phyloP scores from a whole-genome alignment of 768 basidiomycete species.

The Psilocybe subaeruginosa region DNA sequence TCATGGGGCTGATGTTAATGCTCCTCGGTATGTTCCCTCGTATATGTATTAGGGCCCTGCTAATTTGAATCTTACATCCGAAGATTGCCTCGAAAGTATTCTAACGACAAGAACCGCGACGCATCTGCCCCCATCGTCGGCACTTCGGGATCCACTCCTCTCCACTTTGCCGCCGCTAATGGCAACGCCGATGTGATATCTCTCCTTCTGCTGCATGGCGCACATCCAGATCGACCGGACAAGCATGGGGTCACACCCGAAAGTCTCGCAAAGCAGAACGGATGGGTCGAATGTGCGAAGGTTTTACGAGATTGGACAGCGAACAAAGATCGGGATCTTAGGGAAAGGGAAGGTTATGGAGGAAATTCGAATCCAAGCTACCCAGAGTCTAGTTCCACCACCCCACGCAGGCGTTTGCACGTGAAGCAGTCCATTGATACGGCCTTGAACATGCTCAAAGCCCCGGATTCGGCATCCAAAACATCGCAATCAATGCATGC shows the following conservation, averaged over 20 bases:
- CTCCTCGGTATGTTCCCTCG: constrained; percentile 67
- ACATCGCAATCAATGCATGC: constrained; percentile 21
- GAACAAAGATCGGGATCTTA: constrained; percentile 64
- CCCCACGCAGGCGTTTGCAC: constrained; percentile 48
- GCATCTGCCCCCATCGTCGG: constrained; percentile 73
- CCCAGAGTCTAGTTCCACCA: constrained; percentile 29
- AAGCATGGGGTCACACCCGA: constrained; percentile 93
- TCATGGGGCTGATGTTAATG: constrained; percentile 97
- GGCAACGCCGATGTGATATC: constrained; percentile 81
- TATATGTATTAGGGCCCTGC: constrained; percentile 8
- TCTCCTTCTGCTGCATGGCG: constrained; percentile 84
- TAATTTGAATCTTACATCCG: constrained; percentile 10
- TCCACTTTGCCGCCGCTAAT: constrained; percentile 97
- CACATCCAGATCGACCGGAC: constrained; percentile 79
- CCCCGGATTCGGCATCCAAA: constrained; percentile 35
- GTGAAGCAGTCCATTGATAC: constrained; percentile 84
- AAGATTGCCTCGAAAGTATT: constrained; percentile 77
- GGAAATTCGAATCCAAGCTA: constrained; percentile 22
- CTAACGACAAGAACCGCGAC: constrained; percentile 68
- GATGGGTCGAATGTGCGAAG: constrained; percentile 78
- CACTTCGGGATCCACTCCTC: constrained; percentile 88
- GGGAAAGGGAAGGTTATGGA: constrained; percentile 47
- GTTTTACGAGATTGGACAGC: constrained; percentile 68
- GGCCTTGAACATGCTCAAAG: constrained; percentile 57
- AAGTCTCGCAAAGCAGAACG: constrained; percentile 77